These are phyloP conservation scores for Laburnicola sp. DNA, from an alignment of 2,329 filamentous ascomycete genomes.

Conservation along the genomic window DNA sequence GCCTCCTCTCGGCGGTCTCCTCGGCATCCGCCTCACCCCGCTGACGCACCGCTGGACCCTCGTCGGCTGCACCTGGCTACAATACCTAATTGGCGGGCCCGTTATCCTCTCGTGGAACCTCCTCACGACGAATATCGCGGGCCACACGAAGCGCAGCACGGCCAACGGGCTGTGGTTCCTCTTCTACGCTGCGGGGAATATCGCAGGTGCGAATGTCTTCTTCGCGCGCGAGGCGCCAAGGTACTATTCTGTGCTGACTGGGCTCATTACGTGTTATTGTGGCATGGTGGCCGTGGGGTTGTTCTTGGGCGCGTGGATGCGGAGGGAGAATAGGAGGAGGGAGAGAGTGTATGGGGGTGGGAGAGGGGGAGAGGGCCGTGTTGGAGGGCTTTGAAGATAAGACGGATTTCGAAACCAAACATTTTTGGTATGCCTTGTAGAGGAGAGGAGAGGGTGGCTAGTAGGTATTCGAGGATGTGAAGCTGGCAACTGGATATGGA, in stretches of 20 bases:
- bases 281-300: constrained; percentile 45
- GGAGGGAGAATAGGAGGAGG: constrained; percentile 37
- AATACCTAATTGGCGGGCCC: constrained; percentile 55
- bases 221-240: constrained; percentile 50
- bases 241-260: constrained; percentile 51
- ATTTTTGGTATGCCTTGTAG: constrained; percentile 42
- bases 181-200: constrained; percentile 55
- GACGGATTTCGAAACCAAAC: constrained; percentile 39
- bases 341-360: constrained; percentile 31
- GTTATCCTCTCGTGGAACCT: constrained; percentile 58
- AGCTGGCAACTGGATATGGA: no score
- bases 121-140: constrained; percentile 49
- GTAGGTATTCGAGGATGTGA: no score
- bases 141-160: constrained; percentile 57
- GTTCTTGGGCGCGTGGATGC: constrained; percentile 35
- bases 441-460: neutral
- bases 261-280: constrained; percentile 50
- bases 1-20: constrained; percentile 54
- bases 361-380: constrained; percentile 36
- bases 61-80: constrained; percentile 58
- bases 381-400: constrained; percentile 41
- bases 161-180: constrained; percentile 56
- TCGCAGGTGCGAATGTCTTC: constrained; percentile 54
- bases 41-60: constrained; percentile 53
- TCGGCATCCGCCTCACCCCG: constrained; percentile 55